phyloP scores from a whole-genome alignment of 108 stramenopile genomes.

The Fistulifera pelliculosa region DNA sequence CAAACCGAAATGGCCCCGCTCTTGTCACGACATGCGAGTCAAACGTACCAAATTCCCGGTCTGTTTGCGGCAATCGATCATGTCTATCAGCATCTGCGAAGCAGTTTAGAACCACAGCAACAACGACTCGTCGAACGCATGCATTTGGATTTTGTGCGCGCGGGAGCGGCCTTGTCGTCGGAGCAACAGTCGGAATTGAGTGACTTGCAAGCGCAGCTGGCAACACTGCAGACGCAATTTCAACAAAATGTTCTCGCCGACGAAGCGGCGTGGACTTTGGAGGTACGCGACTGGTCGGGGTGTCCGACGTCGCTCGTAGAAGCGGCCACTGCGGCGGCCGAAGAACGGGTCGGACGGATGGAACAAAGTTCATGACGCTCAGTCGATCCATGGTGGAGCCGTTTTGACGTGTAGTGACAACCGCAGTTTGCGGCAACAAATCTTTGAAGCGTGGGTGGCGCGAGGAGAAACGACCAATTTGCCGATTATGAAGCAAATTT shows the following conservation, averaged over 20 bases:
- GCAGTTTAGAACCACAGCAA: slow-evolving; percentile 33
- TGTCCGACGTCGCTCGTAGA: slow-evolving; percentile 55
- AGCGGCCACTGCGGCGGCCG: slow-evolving; percentile 53
- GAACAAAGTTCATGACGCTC: slow-evolving; percentile 55
- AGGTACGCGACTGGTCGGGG: slow-evolving; percentile 45
- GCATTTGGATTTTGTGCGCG: slow-evolving; percentile 51
- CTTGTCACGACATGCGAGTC: slow-evolving; percentile 31
- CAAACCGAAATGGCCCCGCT: slow-evolving; percentile 51
- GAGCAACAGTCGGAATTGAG: slow-evolving; percentile 45
- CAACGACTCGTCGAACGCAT: slow-evolving; percentile 59
- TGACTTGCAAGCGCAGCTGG: slow-evolving; percentile 57
- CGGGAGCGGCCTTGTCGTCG: slow-evolving; percentile 47
- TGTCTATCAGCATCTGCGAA: slow-evolving; percentile 28
- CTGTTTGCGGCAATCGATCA: slow-evolving; percentile 49
- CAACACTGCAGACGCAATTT: slow-evolving; percentile 49
- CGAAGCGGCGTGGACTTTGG: slow-evolving; percentile 56
- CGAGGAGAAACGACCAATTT: slow-evolving; percentile 59
- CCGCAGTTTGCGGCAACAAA: slow-evolving; percentile 50
- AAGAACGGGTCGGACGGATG: slow-evolving; percentile 39
- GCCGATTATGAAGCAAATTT: slow-evolving; percentile 43
- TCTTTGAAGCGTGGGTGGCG: slow-evolving; percentile 47
- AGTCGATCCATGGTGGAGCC: slow-evolving; percentile 66
- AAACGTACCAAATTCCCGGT: slow-evolving; percentile 49
- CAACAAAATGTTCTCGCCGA: slow-evolving; percentile 70
- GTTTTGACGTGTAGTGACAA: slow-evolving; percentile 47